Conservation (phyloP, 768 basidiomycete species). For the Lactarius hengduanensis region DNA sequence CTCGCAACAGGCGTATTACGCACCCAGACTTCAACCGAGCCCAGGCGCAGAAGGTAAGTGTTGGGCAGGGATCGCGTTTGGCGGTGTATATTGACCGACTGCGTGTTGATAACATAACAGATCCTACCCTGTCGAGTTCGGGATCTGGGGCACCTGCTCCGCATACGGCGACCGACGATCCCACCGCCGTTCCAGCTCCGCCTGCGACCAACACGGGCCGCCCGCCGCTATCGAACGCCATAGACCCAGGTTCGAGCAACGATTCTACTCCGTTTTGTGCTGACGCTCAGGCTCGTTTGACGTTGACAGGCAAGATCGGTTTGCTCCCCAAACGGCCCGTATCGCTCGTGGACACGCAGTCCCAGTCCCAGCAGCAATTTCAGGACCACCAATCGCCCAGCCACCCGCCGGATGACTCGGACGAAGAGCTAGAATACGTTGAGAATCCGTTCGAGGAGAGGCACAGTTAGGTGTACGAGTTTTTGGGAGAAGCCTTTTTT, state of each 20-base stretch:
- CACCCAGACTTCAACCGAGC: conserved; percentile 11
- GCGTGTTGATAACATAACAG: neutral
- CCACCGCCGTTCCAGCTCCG: neutral
- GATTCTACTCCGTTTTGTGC: neutral
- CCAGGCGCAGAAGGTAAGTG: conserved; percentile 1
- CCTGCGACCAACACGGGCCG: conserved; percentile 16
- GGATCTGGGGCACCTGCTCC: neutral
- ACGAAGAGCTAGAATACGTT: conserved; percentile 31
- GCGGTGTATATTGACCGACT: neutral
- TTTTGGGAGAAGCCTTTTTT: neutral
- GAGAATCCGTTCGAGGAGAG: conserved; percentile 32
- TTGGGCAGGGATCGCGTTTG: neutral
- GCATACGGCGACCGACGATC: neutral
- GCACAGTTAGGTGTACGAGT: conserved; percentile 15
- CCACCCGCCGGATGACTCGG: conserved; percentile 23
- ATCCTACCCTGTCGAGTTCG: neutral
- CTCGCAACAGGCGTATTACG: conserved; percentile 26
- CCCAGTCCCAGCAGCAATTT: neutral
- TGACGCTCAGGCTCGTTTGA: neutral
- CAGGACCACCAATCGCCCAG: neutral
- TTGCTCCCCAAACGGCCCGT: conserved; percentile 34
- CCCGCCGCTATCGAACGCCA: conserved; percentile 21
- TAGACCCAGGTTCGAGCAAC: conserved; percentile 24
- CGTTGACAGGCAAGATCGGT: conserved; percentile 29
- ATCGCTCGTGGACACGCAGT: conserved; percentile 25